Base-by-base conservation (phyloP, 805 yeast species). In the Candida peoriensis region DNA sequence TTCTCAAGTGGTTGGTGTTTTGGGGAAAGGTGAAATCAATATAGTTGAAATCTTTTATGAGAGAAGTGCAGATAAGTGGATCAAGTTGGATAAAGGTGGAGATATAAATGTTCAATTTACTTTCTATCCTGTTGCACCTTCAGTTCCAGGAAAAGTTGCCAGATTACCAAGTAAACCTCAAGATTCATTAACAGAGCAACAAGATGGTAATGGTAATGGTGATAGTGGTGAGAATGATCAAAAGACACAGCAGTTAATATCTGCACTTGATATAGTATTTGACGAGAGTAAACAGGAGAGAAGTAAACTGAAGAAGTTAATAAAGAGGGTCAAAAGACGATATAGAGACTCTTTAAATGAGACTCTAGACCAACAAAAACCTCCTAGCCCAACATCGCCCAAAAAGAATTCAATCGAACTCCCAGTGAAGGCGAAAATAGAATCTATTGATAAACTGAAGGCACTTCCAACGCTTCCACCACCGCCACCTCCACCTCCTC, bases 241-340 rank as follows among this genome's bases (percentile, higher is more conserved):
- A 36, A 15, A 30, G 22, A 4, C 44, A 10, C 34, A 37, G 23
- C 32, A 36, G 28, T 20, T 42, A 14, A 36, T 49, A 0, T 40
- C 50, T 6, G 50, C 55, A 1, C 49, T 42, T 8, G 53, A 49
- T 27, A 42, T 37, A 8, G 55, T 51, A 4, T 51, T 43, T 29
- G 54, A 47, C 26, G 47, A 47, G 20, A 18, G 23, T 5, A 37
- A 44, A 15, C 47, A 49, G 17, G 53, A 47, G 14, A 33, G 40
- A 26, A 33, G 45, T n/a, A 33, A 39, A 11, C 31, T 51, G n/a
- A 35, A 41, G n/a, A 38, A 28, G 16, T 16, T 51, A n/a, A 41
- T 46, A 4, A 34, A 18, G 13, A 44, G 25, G n/a, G 54, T 49
- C 11, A 47, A 39, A 28, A 42, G 55, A 41, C 27, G 53, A 5